Evolutionary conservation across 164 flowering plant species (phyloP), one percentile per base, ranked within the genome.

Genomic region (Nymphaea colorata): DNA sequence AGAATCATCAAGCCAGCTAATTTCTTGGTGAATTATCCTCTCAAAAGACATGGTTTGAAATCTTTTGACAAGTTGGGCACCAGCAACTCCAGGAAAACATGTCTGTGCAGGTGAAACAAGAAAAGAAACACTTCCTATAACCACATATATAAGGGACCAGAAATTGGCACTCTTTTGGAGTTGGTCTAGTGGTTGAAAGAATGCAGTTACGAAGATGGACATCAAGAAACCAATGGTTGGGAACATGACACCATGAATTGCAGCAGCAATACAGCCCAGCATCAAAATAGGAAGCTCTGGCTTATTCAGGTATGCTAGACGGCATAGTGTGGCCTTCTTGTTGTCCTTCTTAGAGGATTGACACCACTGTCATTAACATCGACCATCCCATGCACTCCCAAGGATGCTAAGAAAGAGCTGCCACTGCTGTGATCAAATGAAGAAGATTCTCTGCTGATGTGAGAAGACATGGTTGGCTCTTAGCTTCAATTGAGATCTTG

Each of bases 1-100:
- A 67, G 90, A 82, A 18, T 85, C 85, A 63, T 89, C 92, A 64
- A 89, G 85, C 91, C 89, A 89, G 62, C 87, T 81, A 53, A 87
- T 85, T 70, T 87, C 82, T 68, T 85, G 87, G 77, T 86, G 81
- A 11, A 84, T 89, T 44, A 86, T 80, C 67, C 81, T 87, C 64
- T 76, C 73, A 60, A 87, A 87, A 16, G 85, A 79, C 79, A 83
- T 14, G 25, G 90, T 75, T 45, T 91, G 84, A 15, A 87, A 81
- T 41, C 96, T 69, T 66, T 76, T 69, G 2, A 89, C 79, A 66
- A 87, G 73, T 66, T 79, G 84, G 2, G 82, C 84, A 44, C 92
- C 91, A 0, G 91, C 96, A 70, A 89, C 53, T 67, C 91, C 91
- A 41, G 87, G 82, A 61, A 85, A 69, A 73, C 65, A 87, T 45